These are phyloP conservation scores for Fusarium sp. DNA, from an alignment of 2,329 filamentous ascomycete genomes.

Conservation along the genomic window DNA sequence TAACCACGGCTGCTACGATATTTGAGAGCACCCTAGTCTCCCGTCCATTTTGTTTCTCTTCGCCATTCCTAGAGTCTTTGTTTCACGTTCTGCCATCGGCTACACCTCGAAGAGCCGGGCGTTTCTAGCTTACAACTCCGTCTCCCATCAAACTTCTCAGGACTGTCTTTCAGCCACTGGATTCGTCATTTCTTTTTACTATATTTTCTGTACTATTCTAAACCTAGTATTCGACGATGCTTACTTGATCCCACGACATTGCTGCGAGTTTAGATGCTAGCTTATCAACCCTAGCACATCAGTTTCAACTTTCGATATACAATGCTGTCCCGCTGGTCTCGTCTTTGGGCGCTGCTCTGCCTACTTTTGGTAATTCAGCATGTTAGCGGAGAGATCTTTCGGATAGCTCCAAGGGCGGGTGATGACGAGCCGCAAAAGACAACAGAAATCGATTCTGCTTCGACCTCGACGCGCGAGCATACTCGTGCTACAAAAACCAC, in stretches of 20 bases:
- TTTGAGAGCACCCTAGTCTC: slow-evolving; percentile 27
- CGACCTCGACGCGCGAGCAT: slow-evolving; percentile 26
- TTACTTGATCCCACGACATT: slow-evolving; percentile 21
- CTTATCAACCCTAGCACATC: slow-evolving; percentile 8
- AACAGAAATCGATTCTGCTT: slow-evolving; percentile 30
- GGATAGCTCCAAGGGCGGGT: slow-evolving; percentile 55
- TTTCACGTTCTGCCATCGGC: slow-evolving; percentile 30
- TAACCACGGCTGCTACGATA: slow-evolving; percentile 25
- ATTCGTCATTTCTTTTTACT: slow-evolving; percentile 11
- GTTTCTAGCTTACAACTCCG: slow-evolving; percentile 25
- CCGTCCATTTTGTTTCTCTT: slow-evolving; percentile 26
- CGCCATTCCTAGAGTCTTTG: slow-evolving; percentile 28
- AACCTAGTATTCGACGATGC: slow-evolving; percentile 40
- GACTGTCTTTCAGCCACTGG: slow-evolving; percentile 9
- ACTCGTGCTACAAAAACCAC: slow-evolving; percentile 31
- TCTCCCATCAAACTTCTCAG: slow-evolving; percentile 7
- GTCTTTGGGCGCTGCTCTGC: slow-evolving; percentile 58
- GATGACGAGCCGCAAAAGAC: slow-evolving; percentile 29
- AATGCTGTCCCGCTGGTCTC: slow-evolving; percentile 56
- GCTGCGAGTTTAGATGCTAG: slow-evolving; percentile 37
- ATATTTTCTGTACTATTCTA: not conserved
- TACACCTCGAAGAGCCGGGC: slow-evolving; percentile 21
- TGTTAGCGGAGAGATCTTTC: slow-evolving; percentile 54
- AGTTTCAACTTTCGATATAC: slow-evolving; percentile 22
- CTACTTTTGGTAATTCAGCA: slow-evolving; percentile 57